Evolutionary conservation across 768 basidiomycete species (phyloP), one percentile per base, ranked within the genome.

Genomic region (Suillus cothurnatus): DNA sequence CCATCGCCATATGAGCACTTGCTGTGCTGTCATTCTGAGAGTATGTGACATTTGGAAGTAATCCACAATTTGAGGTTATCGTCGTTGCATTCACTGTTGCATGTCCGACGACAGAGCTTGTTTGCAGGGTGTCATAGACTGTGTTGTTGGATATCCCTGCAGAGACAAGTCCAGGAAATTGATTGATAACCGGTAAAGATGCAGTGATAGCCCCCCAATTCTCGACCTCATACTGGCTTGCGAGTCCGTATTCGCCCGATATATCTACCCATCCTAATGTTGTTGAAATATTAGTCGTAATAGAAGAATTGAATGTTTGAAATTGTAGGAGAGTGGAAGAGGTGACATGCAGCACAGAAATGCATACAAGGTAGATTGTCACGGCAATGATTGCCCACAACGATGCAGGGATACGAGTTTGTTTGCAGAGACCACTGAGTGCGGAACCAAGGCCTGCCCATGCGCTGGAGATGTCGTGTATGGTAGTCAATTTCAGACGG

Each of bases 31-130:
- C 11, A 17, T 34, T n/a, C 19, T 0, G 15, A 32, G 6, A 23
- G 15, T 62, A 31, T 11, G 50, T 62, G 36, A 55, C 38, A 23
- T 61, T 49, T 49, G 47, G 47, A 49, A 49, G 6, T 6, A 49
- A 49, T 49, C n/a, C n/a, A 12, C 47, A 49, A 2, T 21, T 47
- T 15, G 53, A 45, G 8, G 36, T 28, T n/a, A 66, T 23, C 2
- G 31, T 60, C 3, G 38, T 59, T 21, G 66, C 62, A 49, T 63
- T 63, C 15, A 63, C 66, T 3, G 62, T 63, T 11, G 57, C 66
- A 31, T 55, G 60, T 32, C 66, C 56, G 2, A 26, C 19, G 19
- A 23, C 49, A 11, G n/a, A 6, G 11, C 8, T 52, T 5, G 45
- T 34, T 26, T 21, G 5, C n/a, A 38, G 15, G 12, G 49, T 63